These are phyloP conservation scores for Ulota crispa DNA, from an alignment of 225 moss, liverwort and hornwort genomes.

Conservation along the genomic window DNA sequence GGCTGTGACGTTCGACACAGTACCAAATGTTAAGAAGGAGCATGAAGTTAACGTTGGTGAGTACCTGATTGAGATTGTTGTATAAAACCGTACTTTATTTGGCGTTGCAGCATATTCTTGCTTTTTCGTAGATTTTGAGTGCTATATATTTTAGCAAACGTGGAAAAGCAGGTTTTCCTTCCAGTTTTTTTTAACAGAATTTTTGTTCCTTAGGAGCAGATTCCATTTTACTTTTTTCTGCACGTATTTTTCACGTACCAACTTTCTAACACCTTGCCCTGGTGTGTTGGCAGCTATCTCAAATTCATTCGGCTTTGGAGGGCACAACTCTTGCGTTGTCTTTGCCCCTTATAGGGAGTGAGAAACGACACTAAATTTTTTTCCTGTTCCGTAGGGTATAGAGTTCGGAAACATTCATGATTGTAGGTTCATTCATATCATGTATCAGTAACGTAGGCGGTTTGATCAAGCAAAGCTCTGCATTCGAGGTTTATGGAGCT, in stretches of 20 bases:
- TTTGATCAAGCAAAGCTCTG: slow-evolving; percentile 10
- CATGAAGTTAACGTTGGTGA: slow-evolving; percentile 81
- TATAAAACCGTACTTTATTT: background rate
- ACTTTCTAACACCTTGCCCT: background rate
- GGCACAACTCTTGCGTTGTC: slow-evolving; percentile 59
- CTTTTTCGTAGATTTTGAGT: background rate
- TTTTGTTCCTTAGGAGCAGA: background rate
- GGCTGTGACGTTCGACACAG: slow-evolving; percentile 86
- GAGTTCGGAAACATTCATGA: slow-evolving; percentile 28
- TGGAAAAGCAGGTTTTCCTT: background rate
- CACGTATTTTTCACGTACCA: background rate
- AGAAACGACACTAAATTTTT: slow-evolving; percentile 7
- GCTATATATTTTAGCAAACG: background rate
- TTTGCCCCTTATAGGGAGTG: slow-evolving; percentile 47
- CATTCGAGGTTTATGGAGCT: slow-evolving; percentile 25
- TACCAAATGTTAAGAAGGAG: slow-evolving; percentile 86
- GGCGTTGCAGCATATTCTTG: background rate
- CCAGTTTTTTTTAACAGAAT: background rate
- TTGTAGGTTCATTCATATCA: slow-evolving; percentile 27
- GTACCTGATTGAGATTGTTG: slow-evolving; percentile 7
- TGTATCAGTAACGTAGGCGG: slow-evolving; percentile 38
- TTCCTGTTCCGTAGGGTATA: slow-evolving; percentile 22
- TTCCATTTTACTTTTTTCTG: background rate
- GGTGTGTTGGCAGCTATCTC: slow-evolving; percentile 41
- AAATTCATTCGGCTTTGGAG: slow-evolving; percentile 56